A percentile compares a stretch with the other conserved stretches of the same genome.
Evolutionary conservation across 345 rosid species (phyloP).

Genomic region (Physaria fendleri): DNA sequence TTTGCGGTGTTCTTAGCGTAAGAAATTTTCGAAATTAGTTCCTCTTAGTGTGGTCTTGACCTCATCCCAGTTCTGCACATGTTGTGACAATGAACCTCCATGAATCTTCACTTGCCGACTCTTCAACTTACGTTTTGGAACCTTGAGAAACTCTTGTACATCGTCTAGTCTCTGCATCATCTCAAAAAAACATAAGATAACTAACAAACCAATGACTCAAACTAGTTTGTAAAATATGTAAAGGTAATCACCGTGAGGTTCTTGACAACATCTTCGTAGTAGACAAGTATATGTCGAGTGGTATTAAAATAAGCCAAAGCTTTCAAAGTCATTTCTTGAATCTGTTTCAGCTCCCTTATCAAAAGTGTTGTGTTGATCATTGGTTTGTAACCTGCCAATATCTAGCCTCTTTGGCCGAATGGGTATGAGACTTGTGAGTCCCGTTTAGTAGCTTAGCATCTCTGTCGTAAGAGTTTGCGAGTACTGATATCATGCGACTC

Average conservation of each 20-base stretch:
- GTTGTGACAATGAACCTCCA: conserved; percentile 55
- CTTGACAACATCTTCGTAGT: conserved; percentile 86
- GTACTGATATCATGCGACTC: conserved; percentile 84
- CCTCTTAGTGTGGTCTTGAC: conserved; percentile 57
- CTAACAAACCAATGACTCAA: background rate
- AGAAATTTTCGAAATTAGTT: conserved; percentile 49
- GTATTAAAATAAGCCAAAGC: conserved; percentile 81
- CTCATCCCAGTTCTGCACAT: conserved; percentile 69
- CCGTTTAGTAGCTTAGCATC: conserved; percentile 71
- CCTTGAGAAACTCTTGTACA: conserved; percentile 69
- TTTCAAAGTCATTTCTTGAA: conserved; percentile 56
- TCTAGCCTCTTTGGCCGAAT: conserved; percentile 89
- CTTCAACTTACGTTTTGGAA: conserved; percentile 52
- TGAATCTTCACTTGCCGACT: conserved; percentile 92
- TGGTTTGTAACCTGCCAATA: conserved; percentile 89
- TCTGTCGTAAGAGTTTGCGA: conserved; percentile 88
- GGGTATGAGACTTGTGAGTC: conserved; percentile 95
- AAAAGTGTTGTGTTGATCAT: conserved; percentile 59
- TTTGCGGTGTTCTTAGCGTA: conserved; percentile 32
- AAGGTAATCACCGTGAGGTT: conserved; percentile 62
- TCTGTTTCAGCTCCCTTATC: conserved; percentile 51
- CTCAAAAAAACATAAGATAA: background rate
- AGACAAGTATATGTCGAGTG: conserved; percentile 67
- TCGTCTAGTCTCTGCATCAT: conserved; percentile 55
- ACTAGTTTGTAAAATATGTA: background rate